Base-by-base conservation (phyloP, 1,284 basidiomycete genomes). In the Tilletia setariae region DNA sequence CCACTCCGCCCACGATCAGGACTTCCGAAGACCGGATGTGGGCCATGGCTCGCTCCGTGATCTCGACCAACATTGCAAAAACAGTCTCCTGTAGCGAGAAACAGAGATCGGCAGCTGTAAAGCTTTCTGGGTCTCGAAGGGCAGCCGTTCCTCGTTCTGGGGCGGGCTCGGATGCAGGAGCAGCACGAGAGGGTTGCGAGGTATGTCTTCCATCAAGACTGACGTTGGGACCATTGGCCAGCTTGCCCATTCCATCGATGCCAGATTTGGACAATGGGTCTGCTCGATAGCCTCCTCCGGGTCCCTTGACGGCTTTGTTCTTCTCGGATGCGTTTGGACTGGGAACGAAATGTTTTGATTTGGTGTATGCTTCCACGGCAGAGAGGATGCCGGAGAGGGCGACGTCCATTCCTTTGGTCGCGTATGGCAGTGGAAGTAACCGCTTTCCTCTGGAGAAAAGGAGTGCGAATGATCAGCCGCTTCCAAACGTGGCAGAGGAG, bases 351-450 rank as follows among this genome's bases (percentile, higher is more conserved):
- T 68, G 80, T 82, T 15, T 77, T 72, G 56, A 61, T 21, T 51
- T 82, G 68, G 74, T 97, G 78, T 94, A 95, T 0, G 90, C 89
- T 84, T 98, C 96, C 6, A 89, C 88, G 2, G 92, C 89, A 9
- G 91, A 91, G 49, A 98, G 85, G 68, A 99, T 91, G 0, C 96
- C 96, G 2, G 94, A 95, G 66, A 99, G 86, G 73, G 93, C 92
- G 71, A 98, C 86, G 82, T 99, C 96, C 96, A 99, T 99, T 21
- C 96, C 96, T 83, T 99, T 99, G 0, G 95, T 99, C 0, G 94
- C 88, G 82, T 98, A 99, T 4, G 96, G 95, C 63, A 99, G 85
- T 0, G 90, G 85, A 0, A 98, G 83, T 1, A 98, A 84, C 43
- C 90, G 88, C 75, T 70, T 75, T 1, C 79, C 68, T 40, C 67